phyloP scores from a whole-genome alignment of 78 protist genomes.

The Dictyostelium firmibasis region DNA sequence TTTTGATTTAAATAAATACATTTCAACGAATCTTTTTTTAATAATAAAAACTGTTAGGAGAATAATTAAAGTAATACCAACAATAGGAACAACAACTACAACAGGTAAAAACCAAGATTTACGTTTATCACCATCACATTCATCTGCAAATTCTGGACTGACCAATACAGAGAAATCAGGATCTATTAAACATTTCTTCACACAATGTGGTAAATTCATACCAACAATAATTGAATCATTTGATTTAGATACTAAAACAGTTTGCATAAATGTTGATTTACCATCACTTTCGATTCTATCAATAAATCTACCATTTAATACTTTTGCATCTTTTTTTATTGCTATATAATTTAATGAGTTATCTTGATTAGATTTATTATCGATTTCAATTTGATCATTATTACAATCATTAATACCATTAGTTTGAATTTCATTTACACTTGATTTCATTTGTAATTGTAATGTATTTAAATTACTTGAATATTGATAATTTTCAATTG shows the following conservation, averaged over 20 bases:
- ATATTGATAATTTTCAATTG: not conserved
- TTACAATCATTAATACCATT: not conserved
- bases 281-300: not conserved
- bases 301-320: not conserved
- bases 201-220: not conserved
- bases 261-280: not conserved
- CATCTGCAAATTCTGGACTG: not conserved
- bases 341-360: not conserved
- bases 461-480: not conserved
- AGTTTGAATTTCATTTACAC: not conserved
- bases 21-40: not conserved
- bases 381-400: not conserved
- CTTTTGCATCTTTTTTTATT: not conserved
- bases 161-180: not conserved
- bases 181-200: not conserved
- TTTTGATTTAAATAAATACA: too few species aligned
- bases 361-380: not conserved
- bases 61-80: not conserved
- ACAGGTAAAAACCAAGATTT: conserved; percentile 26
- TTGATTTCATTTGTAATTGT: not conserved
- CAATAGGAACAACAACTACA: not conserved
- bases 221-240: not conserved
- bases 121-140: not conserved
- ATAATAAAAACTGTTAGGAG: not conserved
- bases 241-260: not conserved